phyloP scores from a whole-genome alignment of 768 basidiomycete genomes.

The Suillus fuscotomentosus region DNA sequence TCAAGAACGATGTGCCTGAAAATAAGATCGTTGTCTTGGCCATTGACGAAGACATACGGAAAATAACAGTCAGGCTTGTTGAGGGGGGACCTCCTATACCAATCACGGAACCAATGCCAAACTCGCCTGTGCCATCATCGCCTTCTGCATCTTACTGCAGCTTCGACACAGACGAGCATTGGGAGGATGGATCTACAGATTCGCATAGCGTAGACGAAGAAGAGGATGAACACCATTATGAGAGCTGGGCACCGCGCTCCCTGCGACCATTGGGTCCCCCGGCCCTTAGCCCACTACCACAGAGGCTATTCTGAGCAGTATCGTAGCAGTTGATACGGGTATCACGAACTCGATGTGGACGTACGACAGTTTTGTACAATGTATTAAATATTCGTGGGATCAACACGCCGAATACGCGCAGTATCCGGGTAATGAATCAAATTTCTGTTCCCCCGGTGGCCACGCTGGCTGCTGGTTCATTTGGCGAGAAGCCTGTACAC shows the following conservation, averaged over 20 bases:
- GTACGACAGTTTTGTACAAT: background rate
- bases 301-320: slow-evolving; percentile 2
- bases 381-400: background rate
- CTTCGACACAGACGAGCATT: background rate
- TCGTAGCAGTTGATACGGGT: background rate
- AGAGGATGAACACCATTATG: background rate
- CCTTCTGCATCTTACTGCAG: slow-evolving; percentile 4
- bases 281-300: background rate
- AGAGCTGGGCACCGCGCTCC: background rate
- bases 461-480: no score
- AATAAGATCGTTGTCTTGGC: background rate
- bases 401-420: no score
- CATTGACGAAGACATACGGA: background rate
- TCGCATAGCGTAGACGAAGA: slow-evolving; percentile 6
- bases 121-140: background rate
- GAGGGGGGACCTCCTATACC: background rate
- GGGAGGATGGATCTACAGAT: background rate
- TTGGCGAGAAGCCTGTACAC: no score
- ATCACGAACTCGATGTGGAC: background rate
- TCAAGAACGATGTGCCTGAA: slow-evolving; percentile 4
- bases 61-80: slow-evolving; percentile 2
- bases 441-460: no score
- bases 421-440: no score
- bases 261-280: background rate
- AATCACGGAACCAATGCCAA: background rate